These are phyloP conservation scores for Colletotrichum godetiae DNA, from an alignment of 2,329 filamentous ascomycete genomes.

Conservation along the genomic window DNA sequence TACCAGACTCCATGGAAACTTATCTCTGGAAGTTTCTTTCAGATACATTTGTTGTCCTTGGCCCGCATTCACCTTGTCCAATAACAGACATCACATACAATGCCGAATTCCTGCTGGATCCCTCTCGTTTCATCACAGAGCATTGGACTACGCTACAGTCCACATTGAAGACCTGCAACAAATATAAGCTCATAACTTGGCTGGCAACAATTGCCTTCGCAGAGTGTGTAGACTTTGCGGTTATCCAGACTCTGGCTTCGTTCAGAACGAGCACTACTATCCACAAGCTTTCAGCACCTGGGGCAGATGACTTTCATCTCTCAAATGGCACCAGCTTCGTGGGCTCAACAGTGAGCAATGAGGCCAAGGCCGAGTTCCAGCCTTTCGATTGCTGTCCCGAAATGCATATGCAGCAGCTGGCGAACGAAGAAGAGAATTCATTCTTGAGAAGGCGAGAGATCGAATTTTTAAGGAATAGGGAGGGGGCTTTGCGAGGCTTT, in stretches of 20 bases:
- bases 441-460: neutral
- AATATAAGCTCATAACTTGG: constrained; percentile 37
- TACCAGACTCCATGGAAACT: constrained; percentile 35
- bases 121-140: neutral
- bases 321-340: neutral
- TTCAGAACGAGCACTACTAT: neutral
- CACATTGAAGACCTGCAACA: neutral
- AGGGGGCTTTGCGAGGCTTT: neutral
- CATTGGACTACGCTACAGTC: neutral
- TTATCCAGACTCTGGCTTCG: constrained; percentile 31
- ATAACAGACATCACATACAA: neutral
- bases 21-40: no score
- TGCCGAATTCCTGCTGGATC: neutral
- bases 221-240: neutral
- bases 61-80: neutral
- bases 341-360: neutral
- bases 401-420: neutral
- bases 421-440: neutral
- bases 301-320: neutral
- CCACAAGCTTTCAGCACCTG: neutral
- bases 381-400: neutral
- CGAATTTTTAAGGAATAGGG: neutral
- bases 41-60: no score
- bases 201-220: constrained; percentile 38
- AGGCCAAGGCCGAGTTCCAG: neutral